Conservation (phyloP, 1,139 yeast species). For the Hemisphaericaspora xylofermentans region DNA sequence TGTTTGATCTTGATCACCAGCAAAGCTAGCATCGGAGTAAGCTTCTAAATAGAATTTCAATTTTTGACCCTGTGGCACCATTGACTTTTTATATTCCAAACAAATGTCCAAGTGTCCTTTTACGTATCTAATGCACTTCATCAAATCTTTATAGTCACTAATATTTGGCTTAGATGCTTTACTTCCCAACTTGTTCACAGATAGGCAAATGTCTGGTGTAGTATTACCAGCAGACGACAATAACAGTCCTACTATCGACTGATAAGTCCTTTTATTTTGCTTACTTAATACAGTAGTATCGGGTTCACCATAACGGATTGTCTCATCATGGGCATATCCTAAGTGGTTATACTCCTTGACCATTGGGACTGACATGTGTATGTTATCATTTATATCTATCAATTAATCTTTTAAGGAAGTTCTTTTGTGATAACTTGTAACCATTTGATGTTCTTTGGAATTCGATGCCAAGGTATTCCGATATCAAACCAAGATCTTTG, state of each 20-base stretch:
- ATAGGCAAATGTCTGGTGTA: constrained; percentile 4
- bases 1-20: background rate
- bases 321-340: no score
- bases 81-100: background rate
- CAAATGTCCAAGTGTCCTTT: background rate
- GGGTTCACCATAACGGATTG: no score
- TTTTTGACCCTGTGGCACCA: background rate
- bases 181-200: constrained; percentile 1
- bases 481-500: constrained; percentile 1
- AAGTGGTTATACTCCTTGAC: background rate
- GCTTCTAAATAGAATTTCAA: background rate
- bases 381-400: constrained; percentile 1
- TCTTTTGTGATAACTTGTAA: background rate
- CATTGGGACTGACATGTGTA: background rate
- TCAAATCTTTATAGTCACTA: background rate
- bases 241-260: constrained; percentile 3
- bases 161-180: constrained; percentile 2
- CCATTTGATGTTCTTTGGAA: constrained; percentile 1
- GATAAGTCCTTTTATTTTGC: constrained; percentile 1
- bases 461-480: constrained; percentile 5
- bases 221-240: constrained; percentile 5
- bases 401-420: background rate
- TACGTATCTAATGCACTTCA: constrained; percentile 1
- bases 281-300: no score
- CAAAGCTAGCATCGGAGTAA: constrained; percentile 1